Percentiles rank a stretch among this genome's conserved stretches.
phyloP scores from a whole-genome alignment of 2,329 filamentous ascomycete species.

The Basipetospora chlamydospora region DNA sequence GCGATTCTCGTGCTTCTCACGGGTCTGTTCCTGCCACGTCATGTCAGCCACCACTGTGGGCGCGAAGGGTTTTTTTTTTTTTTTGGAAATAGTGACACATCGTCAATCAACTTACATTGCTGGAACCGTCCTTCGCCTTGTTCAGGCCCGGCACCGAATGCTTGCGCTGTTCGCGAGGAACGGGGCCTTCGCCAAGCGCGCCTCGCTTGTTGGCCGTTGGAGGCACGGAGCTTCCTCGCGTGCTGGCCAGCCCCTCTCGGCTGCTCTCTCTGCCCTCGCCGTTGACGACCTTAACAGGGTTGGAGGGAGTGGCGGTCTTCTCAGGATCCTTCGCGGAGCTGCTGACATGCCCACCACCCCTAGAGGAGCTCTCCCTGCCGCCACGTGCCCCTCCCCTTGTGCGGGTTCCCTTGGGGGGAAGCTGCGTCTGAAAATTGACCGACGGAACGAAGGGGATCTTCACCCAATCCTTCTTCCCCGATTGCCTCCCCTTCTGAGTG shows the following conservation, averaged over 20 bases:
- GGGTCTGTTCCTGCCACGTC: constrained; percentile 8
- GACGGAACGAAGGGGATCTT: constrained; percentile 69
- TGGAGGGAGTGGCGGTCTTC: constrained; percentile 18
- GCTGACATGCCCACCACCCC: constrained; percentile 14
- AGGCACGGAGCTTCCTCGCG: constrained; percentile 21
- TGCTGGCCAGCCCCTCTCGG: constrained; percentile 21
- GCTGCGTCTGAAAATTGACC: constrained; percentile 73
- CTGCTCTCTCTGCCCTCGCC: constrained; percentile 19
- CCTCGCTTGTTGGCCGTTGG: constrained; percentile 26
- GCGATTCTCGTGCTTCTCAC: constrained; percentile 23
- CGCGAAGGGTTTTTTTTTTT: background rate
- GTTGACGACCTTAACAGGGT: constrained; percentile 15
- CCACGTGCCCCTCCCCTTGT: constrained; percentile 33
- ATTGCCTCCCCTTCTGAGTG: constrained; percentile 32
- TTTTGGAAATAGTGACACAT: background rate
- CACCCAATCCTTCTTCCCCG: constrained; percentile 70
- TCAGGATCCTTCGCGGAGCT: constrained; percentile 18
- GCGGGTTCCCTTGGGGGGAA: constrained; percentile 37
- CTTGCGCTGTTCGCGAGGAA: constrained; percentile 32
- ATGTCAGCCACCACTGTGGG: background rate
- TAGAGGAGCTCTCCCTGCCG: constrained; percentile 20
- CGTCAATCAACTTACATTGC: constrained; percentile 22
- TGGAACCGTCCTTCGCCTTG: constrained; percentile 24
- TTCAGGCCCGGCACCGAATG: constrained; percentile 20
- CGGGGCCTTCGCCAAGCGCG: constrained; percentile 23